A percentile compares a stretch with the other conserved stretches of the same genome.
Conservation (phyloP, 1,284 basidiomycete species). For the Cutaneotrichosporon dermatis region DNA sequence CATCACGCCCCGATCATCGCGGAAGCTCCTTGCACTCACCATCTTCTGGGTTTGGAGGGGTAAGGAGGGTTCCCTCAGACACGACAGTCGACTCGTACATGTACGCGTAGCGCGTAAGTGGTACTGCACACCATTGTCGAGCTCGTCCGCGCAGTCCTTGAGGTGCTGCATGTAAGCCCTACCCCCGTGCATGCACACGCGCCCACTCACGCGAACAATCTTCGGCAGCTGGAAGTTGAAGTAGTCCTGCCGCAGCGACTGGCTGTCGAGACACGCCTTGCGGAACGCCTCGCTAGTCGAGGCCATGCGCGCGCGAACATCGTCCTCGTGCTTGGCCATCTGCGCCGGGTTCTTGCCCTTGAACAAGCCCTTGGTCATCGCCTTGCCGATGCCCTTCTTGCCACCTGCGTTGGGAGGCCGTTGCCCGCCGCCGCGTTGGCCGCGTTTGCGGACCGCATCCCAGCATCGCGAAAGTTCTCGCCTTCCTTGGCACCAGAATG, state of each 20-base stretch:
- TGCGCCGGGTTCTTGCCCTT: slow-evolving; percentile 93
- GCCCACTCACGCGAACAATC: slow-evolving; percentile 72
- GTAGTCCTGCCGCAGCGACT: slow-evolving; percentile 88
- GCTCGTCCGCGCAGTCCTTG: slow-evolving; percentile 92
- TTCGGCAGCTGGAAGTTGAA: slow-evolving; percentile 95
- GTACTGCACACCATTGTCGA: slow-evolving; percentile 95
- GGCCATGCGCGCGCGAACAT: slow-evolving; percentile 79
- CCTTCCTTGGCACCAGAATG: slow-evolving; percentile 90
- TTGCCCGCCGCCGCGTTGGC: slow-evolving; percentile 50
- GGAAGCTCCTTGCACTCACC: slow-evolving; percentile 19
- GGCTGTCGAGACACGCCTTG: slow-evolving; percentile 85
- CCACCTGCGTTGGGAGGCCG: slow-evolving; percentile 69
- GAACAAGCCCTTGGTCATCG: slow-evolving; percentile 81
- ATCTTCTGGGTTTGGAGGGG: slow-evolving; percentile 34
- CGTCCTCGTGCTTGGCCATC: slow-evolving; percentile 90
- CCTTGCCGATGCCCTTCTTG: slow-evolving; percentile 54
- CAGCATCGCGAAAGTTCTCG: slow-evolving; percentile 76
- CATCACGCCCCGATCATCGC: neutral
- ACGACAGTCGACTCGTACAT: slow-evolving; percentile 86
- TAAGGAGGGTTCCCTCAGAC: slow-evolving; percentile 75
- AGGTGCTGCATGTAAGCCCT: slow-evolving; percentile 58
- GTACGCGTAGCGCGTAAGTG: slow-evolving; percentile 93
- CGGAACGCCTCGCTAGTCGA: slow-evolving; percentile 81
- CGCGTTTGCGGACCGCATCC: slow-evolving; percentile 53
- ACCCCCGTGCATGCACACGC: too few species aligned